phyloP scores from a whole-genome alignment of 768 basidiomycete genomes.

The Suillus ampliporus region DNA sequence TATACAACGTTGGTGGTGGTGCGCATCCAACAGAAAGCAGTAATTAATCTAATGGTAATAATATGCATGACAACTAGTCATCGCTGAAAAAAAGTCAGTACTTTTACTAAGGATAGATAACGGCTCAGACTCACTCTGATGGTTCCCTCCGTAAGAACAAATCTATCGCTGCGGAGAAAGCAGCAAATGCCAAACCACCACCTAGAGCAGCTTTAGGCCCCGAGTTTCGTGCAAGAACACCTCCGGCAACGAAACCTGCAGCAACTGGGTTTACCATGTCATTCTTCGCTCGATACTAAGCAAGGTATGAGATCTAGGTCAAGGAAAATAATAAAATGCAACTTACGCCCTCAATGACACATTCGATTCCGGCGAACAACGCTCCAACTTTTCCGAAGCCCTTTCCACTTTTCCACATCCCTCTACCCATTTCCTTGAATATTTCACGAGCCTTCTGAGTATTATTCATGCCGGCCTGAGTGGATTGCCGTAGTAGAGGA shows the following conservation, averaged over 20 bases:
- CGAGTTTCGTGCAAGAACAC: conserved; percentile 83
- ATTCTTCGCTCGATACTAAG: conserved; percentile 93
- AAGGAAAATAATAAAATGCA: background rate
- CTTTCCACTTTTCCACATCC: conserved; percentile 90
- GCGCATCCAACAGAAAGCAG: conserved; percentile 3
- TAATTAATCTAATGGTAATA: background rate
- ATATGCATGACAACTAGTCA: conserved; percentile 12
- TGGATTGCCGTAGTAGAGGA: conserved; percentile 74
- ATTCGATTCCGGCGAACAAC: conserved; percentile 93
- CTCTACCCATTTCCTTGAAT: conserved; percentile 92
- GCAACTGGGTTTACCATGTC: conserved; percentile 92
- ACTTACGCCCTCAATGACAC: conserved; percentile 92
- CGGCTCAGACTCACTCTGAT: conserved; percentile 61
- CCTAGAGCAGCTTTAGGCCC: conserved; percentile 88
- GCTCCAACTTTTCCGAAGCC: conserved; percentile 95
- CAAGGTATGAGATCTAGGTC: conserved; percentile 5
- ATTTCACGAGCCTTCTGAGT: conserved; percentile 83
- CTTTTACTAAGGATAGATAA: background rate
- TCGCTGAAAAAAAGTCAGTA: conserved; percentile 3
- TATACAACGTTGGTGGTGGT: too few species aligned
- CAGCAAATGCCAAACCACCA: conserved; percentile 91
- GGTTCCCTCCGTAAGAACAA: conserved; percentile 77
- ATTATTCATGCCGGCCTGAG: conserved; percentile 59
- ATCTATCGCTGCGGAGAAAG: conserved; percentile 92
- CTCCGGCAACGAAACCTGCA: conserved; percentile 89